Evolutionary conservation across 495 filamentous ascomycete species (phyloP).

Genomic region (Penicillium tannophilum): DNA sequence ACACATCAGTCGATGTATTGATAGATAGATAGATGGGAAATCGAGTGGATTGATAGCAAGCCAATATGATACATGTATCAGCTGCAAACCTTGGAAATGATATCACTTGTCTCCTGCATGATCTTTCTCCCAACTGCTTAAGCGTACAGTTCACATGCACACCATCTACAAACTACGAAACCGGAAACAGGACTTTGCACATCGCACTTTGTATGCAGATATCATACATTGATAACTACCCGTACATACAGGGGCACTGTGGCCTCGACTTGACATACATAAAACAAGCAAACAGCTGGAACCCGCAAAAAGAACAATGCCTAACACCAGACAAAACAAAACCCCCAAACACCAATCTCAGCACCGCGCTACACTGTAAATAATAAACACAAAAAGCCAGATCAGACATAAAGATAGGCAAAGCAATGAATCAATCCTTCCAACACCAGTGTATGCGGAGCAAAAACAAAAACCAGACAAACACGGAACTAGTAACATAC

Average conservation of each 20-base stretch:
- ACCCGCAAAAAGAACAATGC: neutral
- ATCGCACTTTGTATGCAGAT: constrained; percentile 20
- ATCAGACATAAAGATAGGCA: neutral
- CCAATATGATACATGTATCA: too few species aligned
- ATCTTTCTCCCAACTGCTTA: too few species aligned
- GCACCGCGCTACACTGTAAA: constrained; percentile 1
- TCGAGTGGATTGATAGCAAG: too few species aligned
- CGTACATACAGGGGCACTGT: constrained; percentile 22
- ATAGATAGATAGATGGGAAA: too few species aligned
- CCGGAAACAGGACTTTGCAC: neutral
- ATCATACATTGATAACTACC: constrained; percentile 26
- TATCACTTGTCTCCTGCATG: too few species aligned
- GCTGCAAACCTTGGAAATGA: too few species aligned
- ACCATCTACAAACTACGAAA: neutral
- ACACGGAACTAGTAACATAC: constrained; percentile 10
- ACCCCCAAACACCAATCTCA: constrained; percentile 8
- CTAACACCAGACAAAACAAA: neutral
- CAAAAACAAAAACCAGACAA: constrained; percentile 8
- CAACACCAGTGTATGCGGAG: constrained; percentile 34
- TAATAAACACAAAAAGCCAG: neutral
- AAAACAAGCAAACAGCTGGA: constrained; percentile 4
- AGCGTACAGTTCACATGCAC: too few species aligned
- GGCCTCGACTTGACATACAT: constrained; percentile 12
- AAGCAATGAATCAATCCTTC: constrained; percentile 6
- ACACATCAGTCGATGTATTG: too few species aligned